Base-by-base conservation (phyloP, 768 basidiomycete genomes). In the Wakefieldia striispora region DNA sequence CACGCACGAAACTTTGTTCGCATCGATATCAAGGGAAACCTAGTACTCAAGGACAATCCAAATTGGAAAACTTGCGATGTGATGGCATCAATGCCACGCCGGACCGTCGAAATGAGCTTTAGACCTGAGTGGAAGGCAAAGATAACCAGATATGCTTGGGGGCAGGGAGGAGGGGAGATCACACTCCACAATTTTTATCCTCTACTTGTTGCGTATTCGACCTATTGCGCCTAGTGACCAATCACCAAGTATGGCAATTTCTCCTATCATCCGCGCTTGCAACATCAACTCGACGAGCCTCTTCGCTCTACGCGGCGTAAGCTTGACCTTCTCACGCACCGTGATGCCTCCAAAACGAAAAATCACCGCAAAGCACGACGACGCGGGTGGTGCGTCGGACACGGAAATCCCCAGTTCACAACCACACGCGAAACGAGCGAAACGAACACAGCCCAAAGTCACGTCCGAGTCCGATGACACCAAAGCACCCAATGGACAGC, bases 1-100 rank as follows among this genome's bases (percentile, higher is more conserved):
- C n/a, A n/a, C n/a, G n/a, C n/a, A n/a, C n/a, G n/a, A n/a, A n/a
- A n/a, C n/a, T n/a, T n/a, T n/a, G n/a, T n/a, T n/a, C n/a, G n/a
- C n/a, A n/a, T n/a, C n/a, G n/a, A n/a, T n/a, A n/a, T n/a, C n/a
- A n/a, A n/a, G n/a, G n/a, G n/a, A n/a, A 7, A 76, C 70, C n/a
- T 83, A 64, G 62, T 83, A 80, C 63, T 86, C 84, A 6, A 70
- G 74, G 10, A 87, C 58, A 12, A 45, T 88, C 81, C 81, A 85
- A 88, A 17, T 85, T 84, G 12, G 83, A 83, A 66, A 86, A 87
- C 6, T 76, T 80, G n/a, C 77, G 75, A 63, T 79, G 77, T 0
- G 73, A 23, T 23, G 23, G 23, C 23, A 23, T 23, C 23, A 23
- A 23, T 23, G 23, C 23, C 23, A 23, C 23, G 23, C 6, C 6